These are phyloP conservation scores for Ustilago tritici DNA, from an alignment of 1,284 basidiomycete species.

Conservation along the genomic window DNA sequence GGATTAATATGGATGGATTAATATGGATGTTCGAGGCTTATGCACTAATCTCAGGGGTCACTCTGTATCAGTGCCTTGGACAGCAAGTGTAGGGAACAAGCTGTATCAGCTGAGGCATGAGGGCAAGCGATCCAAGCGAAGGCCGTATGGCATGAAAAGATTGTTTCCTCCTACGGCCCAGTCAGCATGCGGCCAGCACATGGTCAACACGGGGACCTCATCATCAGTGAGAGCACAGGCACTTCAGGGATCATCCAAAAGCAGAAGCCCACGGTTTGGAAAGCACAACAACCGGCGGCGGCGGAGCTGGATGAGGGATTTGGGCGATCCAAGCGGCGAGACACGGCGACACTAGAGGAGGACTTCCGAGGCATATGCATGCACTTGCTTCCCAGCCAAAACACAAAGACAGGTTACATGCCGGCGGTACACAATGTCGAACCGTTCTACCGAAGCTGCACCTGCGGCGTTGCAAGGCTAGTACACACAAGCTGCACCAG, in stretches of 20 bases:
- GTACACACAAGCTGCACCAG: neutral
- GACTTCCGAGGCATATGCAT: conserved; percentile 27
- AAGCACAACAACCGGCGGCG: too few species aligned
- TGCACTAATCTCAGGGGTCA: conserved; percentile 4
- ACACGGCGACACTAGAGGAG: neutral
- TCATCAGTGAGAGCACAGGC: too few species aligned
- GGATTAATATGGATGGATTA: conserved; percentile 6
- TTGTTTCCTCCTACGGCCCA: neutral
- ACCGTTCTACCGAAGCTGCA: neutral
- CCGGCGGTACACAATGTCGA: conserved; percentile 5
- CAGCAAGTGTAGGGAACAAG: neutral
- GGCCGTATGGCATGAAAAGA: neutral
- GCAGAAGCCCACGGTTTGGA: too few species aligned
- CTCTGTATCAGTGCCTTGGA: neutral
- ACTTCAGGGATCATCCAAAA: too few species aligned
- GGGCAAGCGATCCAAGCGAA: neutral
- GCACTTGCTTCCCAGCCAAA: conserved; percentile 7
- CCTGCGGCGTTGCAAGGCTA: neutral
- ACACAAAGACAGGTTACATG: neutral
- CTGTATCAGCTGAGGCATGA: neutral
- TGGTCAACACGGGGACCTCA: too few species aligned
- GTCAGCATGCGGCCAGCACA: too few species aligned
- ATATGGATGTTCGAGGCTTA: neutral
- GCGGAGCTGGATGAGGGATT: too few species aligned
- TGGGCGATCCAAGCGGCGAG: neutral